phyloP scores from a whole-genome alignment of 2,329 filamentous ascomycete genomes.

The Dothistroma septosporum region DNA sequence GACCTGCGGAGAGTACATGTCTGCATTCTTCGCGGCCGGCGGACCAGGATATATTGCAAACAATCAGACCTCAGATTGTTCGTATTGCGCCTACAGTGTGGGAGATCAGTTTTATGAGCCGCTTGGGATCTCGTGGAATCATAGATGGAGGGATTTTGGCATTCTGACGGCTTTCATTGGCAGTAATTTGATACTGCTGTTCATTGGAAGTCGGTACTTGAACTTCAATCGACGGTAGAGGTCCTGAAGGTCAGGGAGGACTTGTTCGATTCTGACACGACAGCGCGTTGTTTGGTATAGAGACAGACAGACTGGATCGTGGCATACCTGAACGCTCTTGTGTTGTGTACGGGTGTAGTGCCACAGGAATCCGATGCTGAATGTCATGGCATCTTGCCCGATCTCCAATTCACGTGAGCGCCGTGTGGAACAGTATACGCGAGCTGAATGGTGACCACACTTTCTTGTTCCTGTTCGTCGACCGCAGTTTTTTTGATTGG shows the following conservation, averaged over 20 bases:
- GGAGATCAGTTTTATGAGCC: constrained; percentile 75
- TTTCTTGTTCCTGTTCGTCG: background rate
- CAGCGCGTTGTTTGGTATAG: background rate
- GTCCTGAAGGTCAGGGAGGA: background rate
- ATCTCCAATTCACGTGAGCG: background rate
- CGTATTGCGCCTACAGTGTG: constrained; percentile 76
- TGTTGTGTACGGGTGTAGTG: background rate
- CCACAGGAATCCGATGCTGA: too few relatives aligned
- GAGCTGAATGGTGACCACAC: background rate
- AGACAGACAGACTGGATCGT: background rate
- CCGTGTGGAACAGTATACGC: background rate
- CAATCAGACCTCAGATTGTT: constrained; percentile 62
- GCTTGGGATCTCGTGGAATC: constrained; percentile 61
- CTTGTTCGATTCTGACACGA: background rate
- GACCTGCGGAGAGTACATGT: constrained; percentile 73
- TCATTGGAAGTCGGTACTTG: constrained; percentile 48
- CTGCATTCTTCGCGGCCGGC: constrained; percentile 62
- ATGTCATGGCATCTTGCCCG: too few relatives aligned
- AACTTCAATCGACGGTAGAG: constrained; percentile 42
- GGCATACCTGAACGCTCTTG: background rate
- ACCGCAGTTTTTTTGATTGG: background rate
- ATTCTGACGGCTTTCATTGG: constrained; percentile 73
- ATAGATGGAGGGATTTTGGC: constrained; percentile 78
- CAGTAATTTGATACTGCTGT: constrained; percentile 67
- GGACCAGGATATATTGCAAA: constrained; percentile 67